phyloP scores from a whole-genome alignment of 495 filamentous ascomycete genomes.

The Neurospora sp. region DNA sequence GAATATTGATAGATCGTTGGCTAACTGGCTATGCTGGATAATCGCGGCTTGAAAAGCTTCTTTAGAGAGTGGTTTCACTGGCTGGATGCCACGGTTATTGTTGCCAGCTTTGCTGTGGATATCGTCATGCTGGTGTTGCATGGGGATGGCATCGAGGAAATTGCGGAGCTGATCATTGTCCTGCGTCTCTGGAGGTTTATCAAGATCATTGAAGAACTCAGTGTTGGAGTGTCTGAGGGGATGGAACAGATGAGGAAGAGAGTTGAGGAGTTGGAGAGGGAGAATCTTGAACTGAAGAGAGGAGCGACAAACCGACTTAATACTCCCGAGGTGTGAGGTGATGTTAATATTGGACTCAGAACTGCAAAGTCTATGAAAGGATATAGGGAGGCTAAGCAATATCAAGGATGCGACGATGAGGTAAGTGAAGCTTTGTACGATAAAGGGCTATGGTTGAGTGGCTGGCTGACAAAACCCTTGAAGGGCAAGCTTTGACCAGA shows the following conservation, averaged over 20 bases:
- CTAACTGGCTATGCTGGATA: not conserved
- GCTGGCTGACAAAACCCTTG: not conserved
- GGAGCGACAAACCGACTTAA: not conserved
- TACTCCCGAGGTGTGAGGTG: not conserved
- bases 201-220: constrained; percentile 56
- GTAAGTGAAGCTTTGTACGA: not conserved
- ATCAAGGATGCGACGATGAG: not conserved
- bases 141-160: constrained; percentile 41
- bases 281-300: constrained; percentile 7
- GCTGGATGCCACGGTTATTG: constrained; percentile 54
- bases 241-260: constrained; percentile 11
- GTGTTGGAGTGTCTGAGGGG: constrained; percentile 46
- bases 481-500: not conserved
- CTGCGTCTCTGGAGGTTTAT: constrained; percentile 58
- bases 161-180: constrained; percentile 51
- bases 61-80: constrained; percentile 50
- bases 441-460: not conserved
- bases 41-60: constrained; percentile 31
- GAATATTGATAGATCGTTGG: not conserved
- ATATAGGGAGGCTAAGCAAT: not conserved
- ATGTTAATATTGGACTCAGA: not conserved
- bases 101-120: constrained; percentile 50
- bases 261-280: constrained; percentile 9
- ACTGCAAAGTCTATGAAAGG: not conserved
- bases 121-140: constrained; percentile 26